Conservation (phyloP, 2,329 filamentous ascomycete genomes). For the Ophiostoma tasmaniense region DNA sequence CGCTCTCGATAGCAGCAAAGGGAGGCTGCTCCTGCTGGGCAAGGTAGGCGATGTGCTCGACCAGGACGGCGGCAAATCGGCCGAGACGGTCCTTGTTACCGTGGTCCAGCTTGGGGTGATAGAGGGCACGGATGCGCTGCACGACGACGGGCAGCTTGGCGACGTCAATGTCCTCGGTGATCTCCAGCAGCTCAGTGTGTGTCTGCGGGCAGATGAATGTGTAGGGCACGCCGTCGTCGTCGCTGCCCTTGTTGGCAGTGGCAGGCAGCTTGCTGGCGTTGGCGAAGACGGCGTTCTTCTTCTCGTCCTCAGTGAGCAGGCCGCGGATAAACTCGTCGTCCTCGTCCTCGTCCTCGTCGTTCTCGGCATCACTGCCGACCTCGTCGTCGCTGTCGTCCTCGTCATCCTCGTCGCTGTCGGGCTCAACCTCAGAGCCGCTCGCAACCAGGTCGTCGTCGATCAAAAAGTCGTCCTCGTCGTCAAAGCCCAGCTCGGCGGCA, state of each 20-base stretch:
- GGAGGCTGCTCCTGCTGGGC: conserved; percentile 29
- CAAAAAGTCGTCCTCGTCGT: conserved; percentile 90
- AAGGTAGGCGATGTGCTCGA: conserved; percentile 51
- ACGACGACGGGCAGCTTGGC: conserved; percentile 68
- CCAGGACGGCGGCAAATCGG: conserved; percentile 56
- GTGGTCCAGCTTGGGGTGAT: conserved; percentile 77
- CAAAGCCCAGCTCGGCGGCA: conserved; percentile 60
- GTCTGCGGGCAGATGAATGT: conserved; percentile 79
- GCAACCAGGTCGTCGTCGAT: conserved; percentile 85
- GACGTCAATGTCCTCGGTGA: conserved; percentile 52
- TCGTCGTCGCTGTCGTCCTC: conserved; percentile 29
- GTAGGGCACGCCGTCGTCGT: conserved; percentile 59
- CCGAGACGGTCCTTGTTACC: conserved; percentile 78
- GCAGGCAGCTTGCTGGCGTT: conserved; percentile 28
- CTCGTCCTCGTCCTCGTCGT: conserved; percentile 25
- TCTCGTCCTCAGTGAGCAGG: conserved; percentile 52
- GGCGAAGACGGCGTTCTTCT: conserved; percentile 44
- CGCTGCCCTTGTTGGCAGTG: conserved; percentile 20
- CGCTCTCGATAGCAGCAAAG: conserved; percentile 45
- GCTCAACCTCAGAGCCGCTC: conserved; percentile 63
- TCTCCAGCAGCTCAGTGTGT: conserved; percentile 63
- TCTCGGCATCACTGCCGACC: conserved; percentile 44
- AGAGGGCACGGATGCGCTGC: conserved; percentile 82
- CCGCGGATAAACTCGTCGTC: conserved; percentile 68
- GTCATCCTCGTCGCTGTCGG: conserved; percentile 43